Evolutionary conservation across 2,329 filamentous ascomycete genomes (phyloP), one percentile per base, ranked within the genome.

Genomic region (Capronia coronata): DNA sequence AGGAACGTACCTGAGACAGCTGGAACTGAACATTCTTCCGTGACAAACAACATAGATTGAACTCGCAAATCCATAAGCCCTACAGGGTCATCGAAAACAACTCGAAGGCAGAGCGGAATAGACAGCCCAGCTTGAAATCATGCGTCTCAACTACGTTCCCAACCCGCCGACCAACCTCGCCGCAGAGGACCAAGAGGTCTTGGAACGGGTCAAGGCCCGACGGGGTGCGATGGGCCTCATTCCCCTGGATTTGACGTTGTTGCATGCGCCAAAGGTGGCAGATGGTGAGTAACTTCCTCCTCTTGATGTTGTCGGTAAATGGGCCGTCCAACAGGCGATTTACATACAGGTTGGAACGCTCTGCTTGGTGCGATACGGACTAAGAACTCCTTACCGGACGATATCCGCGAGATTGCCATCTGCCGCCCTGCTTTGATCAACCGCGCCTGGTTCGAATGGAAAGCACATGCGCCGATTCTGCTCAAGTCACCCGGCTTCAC

Each of bases 401-500:
- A 69, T 27, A 61, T 88, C 46, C 81, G 86, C 58, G 87, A 94
- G 71, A 73, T 90, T 14, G 83, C 86, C 57, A 90, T 94, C 60
- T 87, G 81, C 62, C 78, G 87, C 42, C 85, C 94, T 11, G 88
- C 88, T 10, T 82, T 84, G 13, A 77, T 87, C 61, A 94, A 94
- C 68, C 68, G 76, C 14, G 88, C 88, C 1, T 87, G 84, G 81
- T 94, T 89, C 67, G 88, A 94, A 67, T 94, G 86, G 87, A 77
- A 71, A 29, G 79, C 87, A 47, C 88, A 94, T 64, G 82, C 82
- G 13, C 87, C 87, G 1, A 71, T 91, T n/a, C 73, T 91, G 11
- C 76, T 77, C 3, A 70, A 73, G 7, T 69, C 70, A 6, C 80
- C 74, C 0, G 82, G 82, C 3, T 75, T 87, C 3, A 67, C 70